phyloP scores from a whole-genome alignment of 2,329 filamentous ascomycete species.

The Orbilia blumenaviensis region DNA sequence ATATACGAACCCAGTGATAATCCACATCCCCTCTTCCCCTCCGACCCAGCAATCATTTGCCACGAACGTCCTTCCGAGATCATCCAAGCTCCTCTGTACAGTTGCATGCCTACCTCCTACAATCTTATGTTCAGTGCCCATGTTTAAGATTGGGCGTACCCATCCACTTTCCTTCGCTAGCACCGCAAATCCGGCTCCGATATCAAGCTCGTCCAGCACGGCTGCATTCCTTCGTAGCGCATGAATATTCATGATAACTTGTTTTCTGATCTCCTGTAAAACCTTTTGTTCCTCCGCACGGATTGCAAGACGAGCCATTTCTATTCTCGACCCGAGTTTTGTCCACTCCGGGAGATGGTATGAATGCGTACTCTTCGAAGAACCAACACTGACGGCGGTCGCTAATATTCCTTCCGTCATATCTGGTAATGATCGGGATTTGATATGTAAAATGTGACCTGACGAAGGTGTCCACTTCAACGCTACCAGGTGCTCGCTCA shows the following conservation, averaged over 20 bases:
- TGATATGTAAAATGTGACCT: slow-evolving; percentile 90
- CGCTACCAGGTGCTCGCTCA: slow-evolving; percentile 69
- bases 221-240: slow-evolving; percentile 86
- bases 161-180: slow-evolving; percentile 79
- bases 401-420: slow-evolving; percentile 62
- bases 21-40: slow-evolving; percentile 70
- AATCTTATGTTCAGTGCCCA: slow-evolving; percentile 74
- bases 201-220: slow-evolving; percentile 93
- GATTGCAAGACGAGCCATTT: slow-evolving; percentile 79
- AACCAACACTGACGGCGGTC: slow-evolving; percentile 68
- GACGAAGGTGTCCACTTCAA: slow-evolving; percentile 87
- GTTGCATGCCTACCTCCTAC: slow-evolving; percentile 89
- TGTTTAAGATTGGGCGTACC: slow-evolving; percentile 76
- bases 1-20: slow-evolving; percentile 57
- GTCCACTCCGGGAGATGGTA: slow-evolving; percentile 89
- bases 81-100: slow-evolving; percentile 81
- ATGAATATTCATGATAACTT: slow-evolving; percentile 82
- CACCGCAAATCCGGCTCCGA: slow-evolving; percentile 83
- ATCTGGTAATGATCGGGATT: slow-evolving; percentile 74
- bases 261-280: slow-evolving; percentile 76
- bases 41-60: slow-evolving; percentile 86
- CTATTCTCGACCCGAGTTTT: slow-evolving; percentile 77
- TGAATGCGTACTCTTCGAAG: slow-evolving; percentile 83
- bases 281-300: slow-evolving; percentile 84
- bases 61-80: slow-evolving; percentile 82